Evolutionary conservation across 768 basidiomycete species (phyloP), one percentile per base, ranked within the genome.

Genomic region (Lanmaoa rubissima): DNA sequence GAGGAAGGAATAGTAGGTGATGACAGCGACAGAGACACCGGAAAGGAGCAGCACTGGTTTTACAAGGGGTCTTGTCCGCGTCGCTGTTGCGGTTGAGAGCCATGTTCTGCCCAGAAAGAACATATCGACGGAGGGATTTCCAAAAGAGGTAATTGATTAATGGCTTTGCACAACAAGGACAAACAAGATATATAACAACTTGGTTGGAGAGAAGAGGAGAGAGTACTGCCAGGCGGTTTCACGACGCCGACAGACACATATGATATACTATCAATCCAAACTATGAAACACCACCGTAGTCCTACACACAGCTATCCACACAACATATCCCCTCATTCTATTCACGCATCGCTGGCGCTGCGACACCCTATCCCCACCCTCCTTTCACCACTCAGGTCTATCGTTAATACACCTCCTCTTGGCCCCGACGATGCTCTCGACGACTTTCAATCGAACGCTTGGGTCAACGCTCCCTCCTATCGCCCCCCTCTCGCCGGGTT

Each of bases 1-100:
- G 2, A 82, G 78, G 59, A 80, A 75, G 57, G 84, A 75, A 53
- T 85, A 74, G 63, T 83, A 88, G 19, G 76, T 67, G 0, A 81
- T 74, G 35, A 76, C 65, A 5, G 78, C 74, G 34, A 73, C 68
- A 0, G 76, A 76, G 34, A 79, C 69, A 12, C 76, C 74, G 2
- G 77, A 69, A 12, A 76, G 26, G 49, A 74, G 51, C n/a, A 75
- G 57, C 6, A 65, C 58, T 41, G 64, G 64, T 47, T 28, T 57
- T 42, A 46, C 34, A 11, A 51, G 13, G 13, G 19, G 19, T 13
- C 19, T 11, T 21, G 24, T 43, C 11, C n/a, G 55, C 8, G 43
- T 16, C 28, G 40, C 34, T 11, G 35, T 24, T 34, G 34, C 9
- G 21, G 48, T 24, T 24, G 43, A 28, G 43, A 44, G n/a, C 40